Base-by-base conservation (phyloP, 1,284 basidiomycete species). In the Leccinum solheimii region DNA sequence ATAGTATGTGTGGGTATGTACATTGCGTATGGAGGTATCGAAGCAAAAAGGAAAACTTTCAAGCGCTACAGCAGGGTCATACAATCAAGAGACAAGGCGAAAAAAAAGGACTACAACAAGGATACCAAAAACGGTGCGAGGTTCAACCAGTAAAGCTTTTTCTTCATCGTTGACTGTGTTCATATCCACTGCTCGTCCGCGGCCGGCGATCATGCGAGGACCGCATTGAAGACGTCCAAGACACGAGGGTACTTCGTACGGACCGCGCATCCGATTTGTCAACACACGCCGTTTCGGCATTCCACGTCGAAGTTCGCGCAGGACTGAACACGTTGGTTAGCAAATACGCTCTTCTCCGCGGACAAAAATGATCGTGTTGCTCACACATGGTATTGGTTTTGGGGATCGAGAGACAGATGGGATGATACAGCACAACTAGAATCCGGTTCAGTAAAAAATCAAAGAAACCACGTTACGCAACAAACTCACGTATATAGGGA, bases 401-500 rank as follows among this genome's bases (percentile, higher is more conserved):
- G 3, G 19, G 64, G 55, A 38, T 58, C 60, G 1, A 50, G 56
- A 38, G 59, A 55, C 23, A 83, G 30, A 61, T 83, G 78, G 5
- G 81, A 72, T 61, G 81, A 81, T 27, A 85, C 81, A 26, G 81
- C 78, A 58, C 81, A 77, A 63, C 83, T 85, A 66, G 26, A 36
- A 21, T 56, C 27, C 50, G 30, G 59, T 43, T 64, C 48, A 64
- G 36, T 16, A 34, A 26, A 56, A 36, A 26, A 57, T 30, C 49
- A 43, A 50, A 51, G 8, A 32, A 50, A 5, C 7, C 23, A 38
- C 7, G 13, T 16, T 30, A 21, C 40, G 19, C 21, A n/a, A 23
- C 14, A 26, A 38, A 57, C 80, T 58, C 64, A 84, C 86, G 82
- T 86, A 75, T 89, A 88, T 43, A 88, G 80, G 3, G 84, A 77